A percentile compares a stretch with the other conserved stretches of the same genome.
These are phyloP conservation scores for Chaetoceros muelleri DNA, from an alignment of 108 stramenopile species.

Conservation along the genomic window DNA sequence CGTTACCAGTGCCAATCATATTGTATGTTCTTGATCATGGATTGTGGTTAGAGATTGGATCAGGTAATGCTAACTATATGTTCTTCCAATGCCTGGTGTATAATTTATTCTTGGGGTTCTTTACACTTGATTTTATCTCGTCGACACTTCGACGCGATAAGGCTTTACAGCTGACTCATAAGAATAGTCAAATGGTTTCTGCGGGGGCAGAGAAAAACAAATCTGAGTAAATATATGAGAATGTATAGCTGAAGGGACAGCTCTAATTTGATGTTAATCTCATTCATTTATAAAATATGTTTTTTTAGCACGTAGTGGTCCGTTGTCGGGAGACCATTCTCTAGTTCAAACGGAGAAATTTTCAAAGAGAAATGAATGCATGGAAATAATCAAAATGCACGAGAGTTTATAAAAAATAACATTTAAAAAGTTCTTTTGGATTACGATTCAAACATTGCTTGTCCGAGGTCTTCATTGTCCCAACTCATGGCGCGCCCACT, in stretches of 20 bases:
- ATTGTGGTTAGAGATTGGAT: conserved; percentile 69
- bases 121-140: conserved; percentile 26
- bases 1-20: conserved; percentile 44
- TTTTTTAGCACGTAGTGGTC: too few species aligned
- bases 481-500: background rate
- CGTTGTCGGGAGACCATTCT: too few species aligned
- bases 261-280: too few species aligned
- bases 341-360: too few species aligned
- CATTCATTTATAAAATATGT: too few species aligned
- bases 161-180: conserved; percentile 6
- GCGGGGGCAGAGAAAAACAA: too few species aligned
- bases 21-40: conserved; percentile 52
- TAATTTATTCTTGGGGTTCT: conserved; percentile 42
- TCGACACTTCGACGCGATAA: conserved; percentile 37
- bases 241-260: too few species aligned
- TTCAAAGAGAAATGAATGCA: too few species aligned
- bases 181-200: background rate
- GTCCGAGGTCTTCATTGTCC: background rate
- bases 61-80: conserved; percentile 76
- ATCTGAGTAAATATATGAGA: too few species aligned
- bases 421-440: too few species aligned
- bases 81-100: conserved; percentile 79
- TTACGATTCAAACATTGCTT: background rate
- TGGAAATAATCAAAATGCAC: too few species aligned
- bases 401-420: too few species aligned